phyloP scores from a whole-genome alignment of 2,329 filamentous ascomycete genomes.

The Coniella lustricola region DNA sequence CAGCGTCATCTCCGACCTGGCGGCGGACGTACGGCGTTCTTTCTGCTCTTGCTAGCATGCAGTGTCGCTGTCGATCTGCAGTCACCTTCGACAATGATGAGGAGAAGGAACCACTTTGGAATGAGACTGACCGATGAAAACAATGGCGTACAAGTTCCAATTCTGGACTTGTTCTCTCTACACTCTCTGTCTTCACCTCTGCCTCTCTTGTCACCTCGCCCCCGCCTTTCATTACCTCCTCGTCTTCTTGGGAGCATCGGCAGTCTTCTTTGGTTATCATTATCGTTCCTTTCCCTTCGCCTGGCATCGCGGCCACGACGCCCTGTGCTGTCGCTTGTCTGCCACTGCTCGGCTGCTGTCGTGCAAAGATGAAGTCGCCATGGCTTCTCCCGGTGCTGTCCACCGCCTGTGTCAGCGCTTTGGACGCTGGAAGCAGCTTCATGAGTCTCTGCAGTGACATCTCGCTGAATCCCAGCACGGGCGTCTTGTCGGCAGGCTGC shows the following conservation, averaged over 20 bases:
- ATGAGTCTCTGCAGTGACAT: constrained; percentile 3
- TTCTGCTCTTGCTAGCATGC: no score
- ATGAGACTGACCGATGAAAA: no score
- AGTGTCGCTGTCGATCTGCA: no score
- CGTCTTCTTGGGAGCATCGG: neutral
- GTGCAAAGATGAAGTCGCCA: constrained; percentile 5
- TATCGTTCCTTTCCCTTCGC: neutral
- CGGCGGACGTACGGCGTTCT: no score
- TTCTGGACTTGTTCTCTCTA: no score
- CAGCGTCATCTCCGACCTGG: no score
- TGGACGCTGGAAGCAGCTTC: neutral
- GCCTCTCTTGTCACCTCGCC: no score
- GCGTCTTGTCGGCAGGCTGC: constrained; percentile 5
- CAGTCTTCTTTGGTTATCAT: neutral
- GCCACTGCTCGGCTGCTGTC: neutral
- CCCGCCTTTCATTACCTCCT: no score
- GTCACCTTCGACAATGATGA: no score
- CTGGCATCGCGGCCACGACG: neutral
- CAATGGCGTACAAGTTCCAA: no score
- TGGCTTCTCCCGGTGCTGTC: neutral
- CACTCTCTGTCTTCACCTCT: no score
- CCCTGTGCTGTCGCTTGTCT: neutral
- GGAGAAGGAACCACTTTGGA: no score
- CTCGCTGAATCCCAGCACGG: neutral
- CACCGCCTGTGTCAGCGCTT: neutral